phyloP scores from a whole-genome alignment of 768 basidiomycete species.

The Tremella fuciformis region DNA sequence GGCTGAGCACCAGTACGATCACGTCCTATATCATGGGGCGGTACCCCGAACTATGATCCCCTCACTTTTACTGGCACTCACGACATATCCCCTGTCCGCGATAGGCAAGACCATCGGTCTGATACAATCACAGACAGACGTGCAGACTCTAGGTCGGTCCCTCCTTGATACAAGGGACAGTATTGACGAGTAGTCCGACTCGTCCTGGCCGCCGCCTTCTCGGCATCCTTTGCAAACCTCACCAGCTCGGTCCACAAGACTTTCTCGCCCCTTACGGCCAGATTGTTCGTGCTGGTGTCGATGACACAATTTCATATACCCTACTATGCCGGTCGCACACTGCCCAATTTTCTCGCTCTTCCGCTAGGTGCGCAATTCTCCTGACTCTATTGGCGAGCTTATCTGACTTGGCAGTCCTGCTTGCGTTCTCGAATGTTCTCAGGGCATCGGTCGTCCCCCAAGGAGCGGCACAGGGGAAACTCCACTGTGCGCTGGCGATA shows the following conservation, averaged over 20 bases:
- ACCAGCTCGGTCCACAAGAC: conserved; percentile 63
- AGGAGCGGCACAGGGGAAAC: too few species aligned
- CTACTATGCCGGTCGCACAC: conserved; percentile 88
- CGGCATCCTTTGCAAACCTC: conserved; percentile 62
- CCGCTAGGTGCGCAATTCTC: conserved; percentile 61
- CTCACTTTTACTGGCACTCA: conserved; percentile 65
- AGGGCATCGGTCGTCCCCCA: conserved; percentile 12
- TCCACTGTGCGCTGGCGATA: conserved; percentile 54
- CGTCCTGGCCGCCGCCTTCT: conserved; percentile 66
- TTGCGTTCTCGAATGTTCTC: conserved; percentile 25
- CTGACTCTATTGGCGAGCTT: too few species aligned
- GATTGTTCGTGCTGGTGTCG: conserved; percentile 66
- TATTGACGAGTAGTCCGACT: conserved; percentile 63
- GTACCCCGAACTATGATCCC: conserved; percentile 85
- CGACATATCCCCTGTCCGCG: conserved; percentile 58
- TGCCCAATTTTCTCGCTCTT: conserved; percentile 94
- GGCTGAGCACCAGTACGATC: conserved; percentile 68
- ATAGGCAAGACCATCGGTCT: conserved; percentile 56
- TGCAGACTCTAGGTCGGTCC: conserved; percentile 67
- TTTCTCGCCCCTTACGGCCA: conserved; percentile 59
- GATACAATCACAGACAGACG: conserved; percentile 60
- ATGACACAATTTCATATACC: conserved; percentile 84
- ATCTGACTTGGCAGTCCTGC: conserved; percentile 1
- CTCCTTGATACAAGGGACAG: neutral
- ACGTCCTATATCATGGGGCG: conserved; percentile 81